These are phyloP conservation scores for Kurtzmaniella cleridarum DNA, from an alignment of 805 yeast genomes.

Conservation along the genomic window DNA sequence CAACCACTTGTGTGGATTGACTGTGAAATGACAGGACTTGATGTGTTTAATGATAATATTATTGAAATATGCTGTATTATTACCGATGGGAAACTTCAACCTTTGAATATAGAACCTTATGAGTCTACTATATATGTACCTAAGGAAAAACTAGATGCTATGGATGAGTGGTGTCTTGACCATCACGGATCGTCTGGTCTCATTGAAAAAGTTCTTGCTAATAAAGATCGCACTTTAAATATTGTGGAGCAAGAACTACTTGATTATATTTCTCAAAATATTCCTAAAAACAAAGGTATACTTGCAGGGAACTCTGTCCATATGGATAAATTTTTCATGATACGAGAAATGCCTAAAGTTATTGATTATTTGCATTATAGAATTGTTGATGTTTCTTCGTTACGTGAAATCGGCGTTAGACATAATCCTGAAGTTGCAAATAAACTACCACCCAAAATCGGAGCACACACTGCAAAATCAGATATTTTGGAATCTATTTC, in stretches of 20 bases:
- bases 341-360: constrained; percentile 75
- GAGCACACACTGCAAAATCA: constrained; percentile 78
- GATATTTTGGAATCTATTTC: constrained; percentile 87
- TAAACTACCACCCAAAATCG: constrained; percentile 56
- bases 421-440: constrained; percentile 63
- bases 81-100: constrained; percentile 75
- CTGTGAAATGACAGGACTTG: constrained; percentile 97
- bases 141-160: constrained; percentile 52
- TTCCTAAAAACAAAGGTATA: constrained; percentile 56
- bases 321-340: constrained; percentile 82
- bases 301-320: constrained; percentile 92
- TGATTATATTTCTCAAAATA: constrained; percentile 51
- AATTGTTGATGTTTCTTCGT: constrained; percentile 81
- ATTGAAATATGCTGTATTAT: constrained; percentile 88
- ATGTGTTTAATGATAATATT: constrained; percentile 67
- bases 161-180: constrained; percentile 84
- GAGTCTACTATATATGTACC: constrained; percentile 78
- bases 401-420: constrained; percentile 75
- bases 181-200: constrained; percentile 80
- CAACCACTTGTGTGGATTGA: constrained; percentile 84
- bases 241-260: constrained; percentile 65
- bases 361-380: constrained; percentile 63
- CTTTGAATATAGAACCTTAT: constrained; percentile 67
- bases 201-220: constrained; percentile 58
- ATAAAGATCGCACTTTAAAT: constrained; percentile 45